Conservation (phyloP, 2,329 filamentous ascomycete genomes). For the Penicillium italicum region DNA sequence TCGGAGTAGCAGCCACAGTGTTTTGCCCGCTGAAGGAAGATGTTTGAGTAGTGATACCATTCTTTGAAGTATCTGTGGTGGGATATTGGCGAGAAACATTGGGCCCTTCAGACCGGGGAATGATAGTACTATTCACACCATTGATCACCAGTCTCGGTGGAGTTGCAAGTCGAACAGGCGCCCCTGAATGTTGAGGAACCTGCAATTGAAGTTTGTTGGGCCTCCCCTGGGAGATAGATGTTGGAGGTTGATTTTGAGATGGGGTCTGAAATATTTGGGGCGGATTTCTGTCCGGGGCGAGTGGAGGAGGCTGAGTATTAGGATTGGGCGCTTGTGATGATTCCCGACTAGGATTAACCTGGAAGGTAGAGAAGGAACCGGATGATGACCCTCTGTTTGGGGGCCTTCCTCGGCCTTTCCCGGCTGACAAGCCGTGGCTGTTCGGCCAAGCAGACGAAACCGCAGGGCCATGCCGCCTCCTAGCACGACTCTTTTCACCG, state of each 20-base stretch:
- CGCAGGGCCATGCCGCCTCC: constrained; percentile 71
- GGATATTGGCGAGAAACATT: background rate
- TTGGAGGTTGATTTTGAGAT: constrained; percentile 28
- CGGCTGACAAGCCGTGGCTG: constrained; percentile 57
- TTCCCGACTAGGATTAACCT: constrained; percentile 55
- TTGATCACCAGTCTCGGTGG: constrained; percentile 42
- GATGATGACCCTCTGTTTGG: constrained; percentile 66
- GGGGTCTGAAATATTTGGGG: constrained; percentile 16
- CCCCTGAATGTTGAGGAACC: constrained; percentile 41
- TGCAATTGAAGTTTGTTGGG: constrained; percentile 44
- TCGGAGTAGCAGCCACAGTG: constrained; percentile 2
- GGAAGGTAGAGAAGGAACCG: constrained; percentile 66
- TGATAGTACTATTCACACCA: constrained; percentile 27
- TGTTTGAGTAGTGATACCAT: background rate
- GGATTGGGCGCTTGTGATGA: constrained; percentile 45
- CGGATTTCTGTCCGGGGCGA: constrained; percentile 42
- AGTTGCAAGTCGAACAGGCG: constrained; percentile 43
- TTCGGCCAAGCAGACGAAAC: constrained; percentile 88
- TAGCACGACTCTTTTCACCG: constrained; percentile 41
- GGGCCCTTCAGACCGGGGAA: background rate
- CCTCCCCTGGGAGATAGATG: constrained; percentile 23
- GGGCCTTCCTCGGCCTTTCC: constrained; percentile 75
- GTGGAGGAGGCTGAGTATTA: constrained; percentile 38
- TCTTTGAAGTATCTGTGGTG: background rate
- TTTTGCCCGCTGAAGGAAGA: constrained; percentile 3